Conservation (phyloP, 176 grass and related monocot species). For the Triticum turgidum region DNA sequence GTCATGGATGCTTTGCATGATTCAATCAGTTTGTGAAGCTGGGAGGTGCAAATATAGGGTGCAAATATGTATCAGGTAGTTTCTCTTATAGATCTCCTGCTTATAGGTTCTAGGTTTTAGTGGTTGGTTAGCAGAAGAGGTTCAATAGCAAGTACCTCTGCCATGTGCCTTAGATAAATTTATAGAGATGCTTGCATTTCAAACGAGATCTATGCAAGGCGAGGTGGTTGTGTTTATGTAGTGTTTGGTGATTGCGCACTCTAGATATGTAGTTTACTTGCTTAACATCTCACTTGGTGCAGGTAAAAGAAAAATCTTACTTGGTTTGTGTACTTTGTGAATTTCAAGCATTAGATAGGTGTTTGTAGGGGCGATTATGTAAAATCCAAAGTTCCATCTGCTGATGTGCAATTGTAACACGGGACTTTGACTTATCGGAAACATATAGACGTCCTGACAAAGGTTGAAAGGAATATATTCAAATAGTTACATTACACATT, state of each 20-base stretch:
- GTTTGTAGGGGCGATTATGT: too few relatives aligned
- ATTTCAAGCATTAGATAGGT: neutral
- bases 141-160: neutral
- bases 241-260: neutral
- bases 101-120: slow-evolving; percentile 26
- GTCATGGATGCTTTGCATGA: neutral
- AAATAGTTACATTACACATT: neutral
- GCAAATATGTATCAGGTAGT: neutral
- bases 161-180: neutral
- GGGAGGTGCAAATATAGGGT: neutral
- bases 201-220: neutral
- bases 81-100: neutral
- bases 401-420: too few relatives aligned
- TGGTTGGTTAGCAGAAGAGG: neutral
- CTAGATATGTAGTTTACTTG: neutral
- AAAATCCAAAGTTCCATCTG: too few relatives aligned
- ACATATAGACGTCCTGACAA: neutral
- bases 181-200: neutral
- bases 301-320: neutral
- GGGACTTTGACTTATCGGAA: neutral
- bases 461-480: neutral
- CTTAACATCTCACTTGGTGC: neutral
- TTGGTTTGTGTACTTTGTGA: neutral
- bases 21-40: neutral
- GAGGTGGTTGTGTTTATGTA: neutral